A percentile compares a stretch with the other conserved stretches of the same genome.
phyloP scores from a whole-genome alignment of 495 filamentous ascomycete genomes.

The Aspergillus nanangensis region DNA sequence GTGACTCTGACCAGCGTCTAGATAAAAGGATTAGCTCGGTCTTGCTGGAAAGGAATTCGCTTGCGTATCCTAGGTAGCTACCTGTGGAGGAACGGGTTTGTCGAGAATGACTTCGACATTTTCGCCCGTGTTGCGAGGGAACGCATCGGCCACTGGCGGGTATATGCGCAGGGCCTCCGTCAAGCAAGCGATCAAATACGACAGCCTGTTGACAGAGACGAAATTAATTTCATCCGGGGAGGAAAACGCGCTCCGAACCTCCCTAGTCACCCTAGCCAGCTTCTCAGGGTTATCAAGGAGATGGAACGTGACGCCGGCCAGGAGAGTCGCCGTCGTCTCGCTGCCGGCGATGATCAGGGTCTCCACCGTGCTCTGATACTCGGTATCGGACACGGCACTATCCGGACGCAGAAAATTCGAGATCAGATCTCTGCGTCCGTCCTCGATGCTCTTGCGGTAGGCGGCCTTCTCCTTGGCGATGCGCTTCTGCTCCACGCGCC shows the following conservation, averaged over 20 bases:
- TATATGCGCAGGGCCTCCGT: conserved; percentile 42
- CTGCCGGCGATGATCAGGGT: conserved; percentile 40
- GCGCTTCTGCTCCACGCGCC: not conserved
- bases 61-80: no score
- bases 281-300: conserved; percentile 38
- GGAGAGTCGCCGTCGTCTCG: conserved; percentile 53
- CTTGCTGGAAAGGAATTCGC: not conserved
- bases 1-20: conserved; percentile 29
- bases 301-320: conserved; percentile 47
- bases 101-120: conserved; percentile 27
- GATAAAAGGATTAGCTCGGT: not conserved
- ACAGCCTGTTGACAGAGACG: conserved; percentile 21
- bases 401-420: conserved; percentile 1
- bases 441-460: not conserved
- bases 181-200: conserved; percentile 37
- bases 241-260: conserved; percentile 43
- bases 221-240: conserved; percentile 40
- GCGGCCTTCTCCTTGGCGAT: not conserved
- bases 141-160: conserved; percentile 27
- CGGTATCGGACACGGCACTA: not conserved
- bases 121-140: conserved; percentile 24
- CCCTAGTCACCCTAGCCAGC: conserved; percentile 30
- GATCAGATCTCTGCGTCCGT: conserved; percentile 1
- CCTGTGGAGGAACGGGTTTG: conserved; percentile 21
- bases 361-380: conserved; percentile 3